phyloP scores from a whole-genome alignment of 495 filamentous ascomycete species.

The Penicillium egyptiacum region DNA sequence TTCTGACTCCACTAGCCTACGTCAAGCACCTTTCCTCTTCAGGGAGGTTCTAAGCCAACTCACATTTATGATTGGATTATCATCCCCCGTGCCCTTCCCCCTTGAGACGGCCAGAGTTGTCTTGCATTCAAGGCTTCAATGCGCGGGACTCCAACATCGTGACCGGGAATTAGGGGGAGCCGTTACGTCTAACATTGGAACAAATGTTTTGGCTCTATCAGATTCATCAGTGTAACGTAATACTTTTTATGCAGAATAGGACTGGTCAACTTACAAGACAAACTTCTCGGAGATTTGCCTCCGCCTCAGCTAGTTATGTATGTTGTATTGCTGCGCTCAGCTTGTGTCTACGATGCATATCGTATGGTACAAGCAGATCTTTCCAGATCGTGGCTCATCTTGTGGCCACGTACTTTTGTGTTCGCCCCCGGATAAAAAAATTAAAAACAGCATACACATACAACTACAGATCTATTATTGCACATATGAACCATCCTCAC shows the following conservation, averaged over 20 bases:
- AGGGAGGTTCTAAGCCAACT: constrained; percentile 12
- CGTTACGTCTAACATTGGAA: constrained; percentile 1
- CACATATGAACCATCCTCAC: not conserved
- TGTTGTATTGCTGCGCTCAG: not conserved
- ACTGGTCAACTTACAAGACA: constrained; percentile 4
- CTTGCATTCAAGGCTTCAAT: constrained; percentile 1
- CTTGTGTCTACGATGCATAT: not conserved
- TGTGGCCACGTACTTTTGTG: constrained; percentile 8
- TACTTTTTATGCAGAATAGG: not conserved
- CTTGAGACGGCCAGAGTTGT: not conserved
- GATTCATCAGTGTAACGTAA: not conserved
- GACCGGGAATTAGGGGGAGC: constrained; percentile 4
- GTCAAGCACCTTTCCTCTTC: not conserved
- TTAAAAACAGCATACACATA: not conserved
- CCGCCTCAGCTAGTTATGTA: not conserved
- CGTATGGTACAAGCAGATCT: not conserved
- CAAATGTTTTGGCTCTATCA: constrained; percentile 2
- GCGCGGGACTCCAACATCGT: constrained; percentile 2
- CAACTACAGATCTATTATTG: not conserved
- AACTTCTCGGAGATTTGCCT: not conserved
- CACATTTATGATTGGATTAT: constrained; percentile 1
- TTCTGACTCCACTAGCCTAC: constrained; percentile 9
- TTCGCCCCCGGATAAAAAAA: not conserved
- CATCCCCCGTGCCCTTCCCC: not conserved
- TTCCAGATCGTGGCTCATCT: constrained; percentile 6